A percentile compares a stretch with the other conserved stretches of the same genome.
phyloP scores from a whole-genome alignment of 805 yeast genomes.

The Cyberlindnera americana region DNA sequence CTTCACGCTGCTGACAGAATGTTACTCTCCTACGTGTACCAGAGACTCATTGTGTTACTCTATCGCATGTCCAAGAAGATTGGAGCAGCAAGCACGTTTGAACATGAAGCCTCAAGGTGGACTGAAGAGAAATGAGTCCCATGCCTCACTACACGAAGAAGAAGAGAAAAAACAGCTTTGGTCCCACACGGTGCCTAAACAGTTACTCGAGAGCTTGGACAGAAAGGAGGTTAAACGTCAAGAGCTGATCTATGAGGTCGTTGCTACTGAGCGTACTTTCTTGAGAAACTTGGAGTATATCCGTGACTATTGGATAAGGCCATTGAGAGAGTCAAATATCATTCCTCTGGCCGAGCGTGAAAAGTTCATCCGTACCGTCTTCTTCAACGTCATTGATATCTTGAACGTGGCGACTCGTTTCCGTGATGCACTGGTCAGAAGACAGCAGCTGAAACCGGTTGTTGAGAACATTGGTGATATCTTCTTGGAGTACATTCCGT shows the following conservation, averaged over 20 bases:
- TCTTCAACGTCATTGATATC: conserved; percentile 84
- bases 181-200: conserved; percentile 88
- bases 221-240: conserved; percentile 89
- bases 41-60: conserved; percentile 86
- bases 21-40: conserved; percentile 96
- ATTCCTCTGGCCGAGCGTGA: conserved; percentile 89
- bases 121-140: conserved; percentile 67
- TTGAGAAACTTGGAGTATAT: conserved; percentile 91
- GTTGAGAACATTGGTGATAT: conserved; percentile 86
- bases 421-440: conserved; percentile 82
- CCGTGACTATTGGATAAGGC: conserved; percentile 91
- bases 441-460: conserved; percentile 83
- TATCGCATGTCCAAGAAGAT: conserved; percentile 91
- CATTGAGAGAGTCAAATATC: conserved; percentile 79
- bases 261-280: conserved; percentile 91
- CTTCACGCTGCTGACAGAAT: conserved; percentile 86
- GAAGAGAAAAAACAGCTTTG: conserved; percentile 83
- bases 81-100: conserved; percentile 92
- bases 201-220: conserved; percentile 70
- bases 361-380: conserved; percentile 86
- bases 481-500: conserved; percentile 75
- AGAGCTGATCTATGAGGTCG: conserved; percentile 91
- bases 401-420: conserved; percentile 78
- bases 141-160: conserved; percentile 66
- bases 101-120: conserved; percentile 89